Evolutionary conservation across 192 early-diverging fungal genomes (phyloP).

Genomic region (Backusella morwellensis): DNA sequence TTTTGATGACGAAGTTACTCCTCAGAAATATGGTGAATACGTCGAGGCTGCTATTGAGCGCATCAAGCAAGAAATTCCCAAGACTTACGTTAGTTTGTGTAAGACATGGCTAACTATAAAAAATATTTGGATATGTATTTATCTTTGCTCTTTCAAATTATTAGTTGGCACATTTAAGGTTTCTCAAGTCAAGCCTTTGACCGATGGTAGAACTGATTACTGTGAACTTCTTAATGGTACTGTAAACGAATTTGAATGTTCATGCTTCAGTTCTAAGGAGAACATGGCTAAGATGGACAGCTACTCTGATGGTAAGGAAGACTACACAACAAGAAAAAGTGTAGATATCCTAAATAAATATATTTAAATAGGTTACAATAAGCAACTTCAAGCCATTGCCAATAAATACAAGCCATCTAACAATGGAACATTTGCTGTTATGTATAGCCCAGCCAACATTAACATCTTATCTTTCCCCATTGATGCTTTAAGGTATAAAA

Average conservation of each 20-base stretch:
- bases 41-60: slow-evolving; percentile 14
- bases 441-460: slow-evolving; percentile 8
- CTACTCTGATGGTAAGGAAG: slow-evolving; percentile 13
- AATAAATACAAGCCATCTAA: slow-evolving; percentile 13
- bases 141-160: neutral
- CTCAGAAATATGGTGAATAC: slow-evolving; percentile 10
- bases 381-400: slow-evolving; percentile 8
- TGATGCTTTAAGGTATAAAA: slow-evolving; percentile 7
- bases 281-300: slow-evolving; percentile 17
- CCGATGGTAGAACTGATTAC: slow-evolving; percentile 13
- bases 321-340: neutral
- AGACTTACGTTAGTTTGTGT: slow-evolving; percentile 16
- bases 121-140: neutral
- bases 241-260: slow-evolving; percentile 17
- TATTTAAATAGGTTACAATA: slow-evolving; percentile 9
- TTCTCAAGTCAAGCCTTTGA: slow-evolving; percentile 21
- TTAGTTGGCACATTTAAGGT: slow-evolving; percentile 25
- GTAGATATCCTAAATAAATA: neutral
- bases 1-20: neutral
- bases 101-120: neutral
- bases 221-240: slow-evolving; percentile 7
- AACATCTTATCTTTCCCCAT: slow-evolving; percentile 14
- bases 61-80: slow-evolving; percentile 14
- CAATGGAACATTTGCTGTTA: slow-evolving; percentile 15
- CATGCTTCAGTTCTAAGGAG: slow-evolving; percentile 8